phyloP scores from a whole-genome alignment of 495 filamentous ascomycete species.

The Penicillium egyptiacum region DNA sequence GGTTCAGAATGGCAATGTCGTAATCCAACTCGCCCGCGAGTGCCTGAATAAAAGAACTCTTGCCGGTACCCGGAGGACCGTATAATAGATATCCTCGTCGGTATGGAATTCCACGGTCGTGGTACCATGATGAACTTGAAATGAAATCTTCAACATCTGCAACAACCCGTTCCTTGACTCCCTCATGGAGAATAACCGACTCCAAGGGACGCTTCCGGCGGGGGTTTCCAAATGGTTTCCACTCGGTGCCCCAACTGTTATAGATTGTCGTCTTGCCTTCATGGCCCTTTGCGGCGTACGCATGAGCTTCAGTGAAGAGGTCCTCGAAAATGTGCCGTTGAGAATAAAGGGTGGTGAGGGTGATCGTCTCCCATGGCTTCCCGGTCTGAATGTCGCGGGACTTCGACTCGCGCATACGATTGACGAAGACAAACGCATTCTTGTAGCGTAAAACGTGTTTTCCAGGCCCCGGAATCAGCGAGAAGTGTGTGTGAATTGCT shows the following conservation, averaged over 20 bases:
- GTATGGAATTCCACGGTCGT: conserved; percentile 93
- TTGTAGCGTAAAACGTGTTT: conserved; percentile 82
- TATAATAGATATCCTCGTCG: conserved; percentile 91
- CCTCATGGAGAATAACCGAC: conserved; percentile 83
- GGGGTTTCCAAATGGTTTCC: conserved; percentile 84
- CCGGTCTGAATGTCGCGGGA: conserved; percentile 71
- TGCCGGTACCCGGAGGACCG: conserved; percentile 91
- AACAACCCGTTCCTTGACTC: conserved; percentile 83
- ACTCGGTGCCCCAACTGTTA: conserved; percentile 74
- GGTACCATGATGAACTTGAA: conserved; percentile 78
- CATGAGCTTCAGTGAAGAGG: conserved; percentile 81
- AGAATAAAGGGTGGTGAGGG: conserved; percentile 85
- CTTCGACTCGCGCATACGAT: conserved; percentile 76
- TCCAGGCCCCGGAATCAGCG: conserved; percentile 87
- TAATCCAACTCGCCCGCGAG: conserved; percentile 90
- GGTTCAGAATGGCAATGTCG: conserved; percentile 89
- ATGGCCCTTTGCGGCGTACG: conserved; percentile 68
- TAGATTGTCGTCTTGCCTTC: conserved; percentile 97
- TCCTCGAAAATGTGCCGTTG: conserved; percentile 83
- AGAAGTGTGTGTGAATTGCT: conserved; percentile 73
- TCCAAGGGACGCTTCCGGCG: conserved; percentile 82
- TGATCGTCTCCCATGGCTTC: conserved; percentile 90
- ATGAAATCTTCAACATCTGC: conserved; percentile 85
- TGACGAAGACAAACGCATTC: conserved; percentile 80
- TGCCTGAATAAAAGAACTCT: conserved; percentile 95